Conservation (phyloP, 2,329 filamentous ascomycete species). For the Penicillium nordicum region DNA sequence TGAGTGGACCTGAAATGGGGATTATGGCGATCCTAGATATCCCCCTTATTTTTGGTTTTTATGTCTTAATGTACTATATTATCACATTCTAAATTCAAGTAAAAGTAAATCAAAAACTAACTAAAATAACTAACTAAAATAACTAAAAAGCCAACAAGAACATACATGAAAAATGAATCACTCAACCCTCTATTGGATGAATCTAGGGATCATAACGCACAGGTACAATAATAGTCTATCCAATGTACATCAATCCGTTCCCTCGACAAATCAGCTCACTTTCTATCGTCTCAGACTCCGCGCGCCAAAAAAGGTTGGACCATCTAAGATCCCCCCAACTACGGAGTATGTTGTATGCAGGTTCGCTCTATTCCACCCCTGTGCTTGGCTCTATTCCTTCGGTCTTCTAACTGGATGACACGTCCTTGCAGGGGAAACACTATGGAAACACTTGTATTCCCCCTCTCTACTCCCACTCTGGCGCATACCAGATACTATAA, state of each 20-base stretch:
- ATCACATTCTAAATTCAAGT: background rate
- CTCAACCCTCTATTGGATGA: slow-evolving; percentile 2
- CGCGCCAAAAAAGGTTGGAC: slow-evolving; percentile 20
- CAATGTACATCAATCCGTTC: slow-evolving; percentile 1
- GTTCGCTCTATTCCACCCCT: slow-evolving; percentile 13
- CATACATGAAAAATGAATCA: background rate
- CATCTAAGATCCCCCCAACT: slow-evolving; percentile 25
- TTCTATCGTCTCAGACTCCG: slow-evolving; percentile 9
- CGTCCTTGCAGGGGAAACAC: slow-evolving; percentile 19
- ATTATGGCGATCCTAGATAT: slow-evolving; percentile 1
- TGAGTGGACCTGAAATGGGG: background rate
- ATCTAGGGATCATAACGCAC: slow-evolving; percentile 21
- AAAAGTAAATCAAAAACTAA: too few relatives aligned
- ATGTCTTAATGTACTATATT: background rate
- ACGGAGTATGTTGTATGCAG: slow-evolving; percentile 15
- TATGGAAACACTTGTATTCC: background rate
- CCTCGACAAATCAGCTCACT: slow-evolving; percentile 14
- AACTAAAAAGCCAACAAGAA: too few relatives aligned
- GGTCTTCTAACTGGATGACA: slow-evolving; percentile 14
- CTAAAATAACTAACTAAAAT: too few relatives aligned
- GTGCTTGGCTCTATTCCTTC: background rate
- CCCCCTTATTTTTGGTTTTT: background rate
- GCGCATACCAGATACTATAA: slow-evolving; percentile 29
- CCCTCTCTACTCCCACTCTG: slow-evolving; percentile 14
- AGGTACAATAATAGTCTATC: slow-evolving; percentile 8